Evolutionary conservation across 257 asterid species (phyloP).

Genomic region (Salvia rosmarinus): DNA sequence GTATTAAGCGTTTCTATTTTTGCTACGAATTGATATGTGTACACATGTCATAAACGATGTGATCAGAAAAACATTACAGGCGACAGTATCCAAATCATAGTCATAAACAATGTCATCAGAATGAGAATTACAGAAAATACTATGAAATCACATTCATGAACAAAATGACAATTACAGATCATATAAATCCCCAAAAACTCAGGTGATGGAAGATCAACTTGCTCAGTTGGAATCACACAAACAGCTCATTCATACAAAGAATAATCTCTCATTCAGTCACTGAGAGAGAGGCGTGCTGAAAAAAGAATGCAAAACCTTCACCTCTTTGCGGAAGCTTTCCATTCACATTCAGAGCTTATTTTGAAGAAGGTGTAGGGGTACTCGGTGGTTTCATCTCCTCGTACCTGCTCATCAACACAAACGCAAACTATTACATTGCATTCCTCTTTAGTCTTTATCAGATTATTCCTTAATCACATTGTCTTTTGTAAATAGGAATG

Average conservation of each 20-base stretch:
- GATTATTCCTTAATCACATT: background rate
- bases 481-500: background rate
- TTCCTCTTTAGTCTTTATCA: background rate
- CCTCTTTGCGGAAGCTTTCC: slow-evolving; percentile 13
- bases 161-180: background rate
- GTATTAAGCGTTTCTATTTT: too few species aligned
- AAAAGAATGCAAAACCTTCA: slow-evolving; percentile 24
- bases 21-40: too few species aligned
- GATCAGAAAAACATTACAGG: background rate
- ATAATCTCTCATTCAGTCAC: background rate
- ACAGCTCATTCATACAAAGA: background rate
- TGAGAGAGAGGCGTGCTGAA: background rate
- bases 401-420: slow-evolving; percentile 52
- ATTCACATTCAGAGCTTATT: slow-evolving; percentile 37
- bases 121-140: background rate
- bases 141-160: background rate
- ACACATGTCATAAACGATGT: background rate
- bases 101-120: background rate
- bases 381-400: slow-evolving; percentile 88
- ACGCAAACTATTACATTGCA: slow-evolving; percentile 8
- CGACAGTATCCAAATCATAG: too few species aligned
- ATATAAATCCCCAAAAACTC: slow-evolving; percentile 14
- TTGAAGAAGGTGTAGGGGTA: slow-evolving; percentile 61
- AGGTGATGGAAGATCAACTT: slow-evolving; percentile 17
- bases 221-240: slow-evolving; percentile 25